Evolutionary conservation across 352 stramenopile species (phyloP), one percentile per base, ranked within the genome.

Genomic region (Phytophthora pluvialis): DNA sequence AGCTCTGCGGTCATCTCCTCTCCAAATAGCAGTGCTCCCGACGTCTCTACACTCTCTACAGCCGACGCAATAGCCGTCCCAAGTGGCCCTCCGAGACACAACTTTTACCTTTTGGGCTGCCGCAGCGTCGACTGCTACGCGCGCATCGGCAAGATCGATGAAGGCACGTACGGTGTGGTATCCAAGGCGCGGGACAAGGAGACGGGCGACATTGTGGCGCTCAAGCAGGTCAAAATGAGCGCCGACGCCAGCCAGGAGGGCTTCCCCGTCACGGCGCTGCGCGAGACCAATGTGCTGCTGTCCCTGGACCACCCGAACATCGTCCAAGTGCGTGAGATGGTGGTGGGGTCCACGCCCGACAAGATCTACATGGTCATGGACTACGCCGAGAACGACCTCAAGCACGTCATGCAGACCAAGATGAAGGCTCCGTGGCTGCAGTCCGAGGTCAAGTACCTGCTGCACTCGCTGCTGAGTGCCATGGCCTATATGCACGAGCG

Each of bases 161-260:
- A 99, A 80, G 97, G 97, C 3, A 98, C 97, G 18, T 99, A 99
- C 70, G 97, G 97, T 5, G 91, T 99, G 51, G 97, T 99, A 3
- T 99, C 95, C 64, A 97, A 97, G 56, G 97, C 94, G 31, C 76
- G 84, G 13, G 95, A 98, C 67, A 93, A 96, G 32, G 64, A 72
- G 38, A 96, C 90, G 6, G 81, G 88, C 32, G 85, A 98, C 60
- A 93, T 98, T 43, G 95, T 99, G 13, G 97, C 97, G 29, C 73
- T 98, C 42, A 97, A 98, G 59, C 88, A 98, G 78, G 83, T 97
- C 44, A 90, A 95, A 60, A 93, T 90, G 82, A 88, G 73, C 45
- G 73, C 70, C 1, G 83, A 93, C 39, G 72, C 80, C 36, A 93
- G 82, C 45, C 75, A 93, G 49, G 86, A 97, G 56, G 88, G 86